phyloP scores from a whole-genome alignment of 176 grass and related monocot species.

The Lolium perenne region DNA sequence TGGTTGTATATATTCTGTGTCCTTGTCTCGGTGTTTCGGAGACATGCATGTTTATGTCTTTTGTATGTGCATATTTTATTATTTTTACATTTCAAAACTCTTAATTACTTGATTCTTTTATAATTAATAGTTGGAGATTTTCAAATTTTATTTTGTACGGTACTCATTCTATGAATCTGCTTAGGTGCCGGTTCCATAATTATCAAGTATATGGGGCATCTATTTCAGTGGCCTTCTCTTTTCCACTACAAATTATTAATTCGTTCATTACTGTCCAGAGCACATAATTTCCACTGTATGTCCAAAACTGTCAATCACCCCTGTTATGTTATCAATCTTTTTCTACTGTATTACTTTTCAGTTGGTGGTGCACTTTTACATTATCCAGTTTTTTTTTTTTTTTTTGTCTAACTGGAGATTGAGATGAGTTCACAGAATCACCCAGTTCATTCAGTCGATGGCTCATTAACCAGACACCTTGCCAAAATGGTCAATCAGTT shows the following conservation, averaged over 20 bases:
- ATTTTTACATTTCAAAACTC: no score
- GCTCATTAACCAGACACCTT: background rate
- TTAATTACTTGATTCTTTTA: no score
- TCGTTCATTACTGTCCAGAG: background rate
- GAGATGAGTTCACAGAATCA: background rate
- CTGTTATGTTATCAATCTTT: background rate
- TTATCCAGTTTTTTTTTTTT: background rate
- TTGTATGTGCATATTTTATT: no score
- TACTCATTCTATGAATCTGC: background rate
- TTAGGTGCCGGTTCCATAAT: background rate
- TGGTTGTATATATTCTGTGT: background rate
- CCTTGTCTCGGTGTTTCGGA: background rate
- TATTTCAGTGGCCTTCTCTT: background rate
- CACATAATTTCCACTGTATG: background rate
- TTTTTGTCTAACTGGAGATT: background rate
- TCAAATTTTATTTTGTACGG: background rate
- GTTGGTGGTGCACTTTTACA: background rate
- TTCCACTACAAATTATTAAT: background rate
- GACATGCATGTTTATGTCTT: background rate
- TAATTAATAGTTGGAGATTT: no score
- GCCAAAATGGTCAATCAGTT: constrained; percentile 6
- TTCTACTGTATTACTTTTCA: background rate
- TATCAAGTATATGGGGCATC: no score
- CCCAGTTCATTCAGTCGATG: background rate
- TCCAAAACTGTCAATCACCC: background rate